These are phyloP conservation scores for Dioscorea dumetorum DNA, from an alignment of 106 monocot species.

Conservation along the genomic window DNA sequence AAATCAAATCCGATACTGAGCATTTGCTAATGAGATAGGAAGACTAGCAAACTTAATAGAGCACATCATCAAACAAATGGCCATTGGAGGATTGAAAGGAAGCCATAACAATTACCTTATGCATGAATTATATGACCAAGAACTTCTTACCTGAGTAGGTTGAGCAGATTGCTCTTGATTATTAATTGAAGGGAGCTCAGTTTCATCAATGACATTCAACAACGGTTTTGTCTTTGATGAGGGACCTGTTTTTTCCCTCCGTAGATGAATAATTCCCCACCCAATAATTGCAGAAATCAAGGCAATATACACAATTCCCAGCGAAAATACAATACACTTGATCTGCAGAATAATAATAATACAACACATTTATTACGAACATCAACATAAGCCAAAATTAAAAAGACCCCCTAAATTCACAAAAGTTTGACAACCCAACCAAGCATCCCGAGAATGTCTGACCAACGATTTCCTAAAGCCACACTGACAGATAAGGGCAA, in stretches of 20 bases:
- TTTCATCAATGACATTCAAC: conserved; percentile 19
- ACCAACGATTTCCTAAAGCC: too few relatives aligned
- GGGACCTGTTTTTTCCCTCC: conserved; percentile 17
- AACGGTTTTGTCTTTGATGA: conserved; percentile 33
- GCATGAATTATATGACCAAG: neutral
- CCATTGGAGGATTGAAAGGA: neutral
- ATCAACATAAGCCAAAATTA: too few relatives aligned
- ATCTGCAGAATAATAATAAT: conserved; percentile 39
- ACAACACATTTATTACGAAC: neutral
- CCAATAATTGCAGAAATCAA: conserved; percentile 38
- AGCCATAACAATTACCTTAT: neutral
- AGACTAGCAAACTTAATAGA: too few relatives aligned
- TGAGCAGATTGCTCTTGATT: conserved; percentile 22
- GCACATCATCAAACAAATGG: too few relatives aligned
- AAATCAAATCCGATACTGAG: neutral
- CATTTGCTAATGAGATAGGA: neutral
- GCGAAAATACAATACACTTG: conserved; percentile 77
- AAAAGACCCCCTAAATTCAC: too few relatives aligned
- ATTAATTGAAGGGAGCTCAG: conserved; percentile 29
- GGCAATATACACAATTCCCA: conserved; percentile 44
- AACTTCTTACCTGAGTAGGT: conserved; percentile 27
- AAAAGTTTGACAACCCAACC: too few relatives aligned
- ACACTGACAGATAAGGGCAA: too few relatives aligned
- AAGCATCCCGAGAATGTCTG: too few relatives aligned
- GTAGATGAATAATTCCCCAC: conserved; percentile 43